These are phyloP conservation scores for Dactylonectria estremocensis DNA, from an alignment of 2,329 filamentous ascomycete genomes.

Conservation along the genomic window DNA sequence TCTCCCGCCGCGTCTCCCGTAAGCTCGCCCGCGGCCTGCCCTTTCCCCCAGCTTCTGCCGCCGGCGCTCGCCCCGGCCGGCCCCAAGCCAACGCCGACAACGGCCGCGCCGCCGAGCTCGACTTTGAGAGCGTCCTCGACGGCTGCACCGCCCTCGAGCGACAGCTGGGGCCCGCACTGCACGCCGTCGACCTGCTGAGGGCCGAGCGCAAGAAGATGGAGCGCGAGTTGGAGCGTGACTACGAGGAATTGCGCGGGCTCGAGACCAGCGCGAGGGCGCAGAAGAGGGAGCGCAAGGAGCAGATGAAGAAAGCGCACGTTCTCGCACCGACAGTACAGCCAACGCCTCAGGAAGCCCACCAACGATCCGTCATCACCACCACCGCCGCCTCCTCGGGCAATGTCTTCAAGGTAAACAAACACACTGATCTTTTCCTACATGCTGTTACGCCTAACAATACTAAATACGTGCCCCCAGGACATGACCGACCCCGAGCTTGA, in stretches of 20 bases:
- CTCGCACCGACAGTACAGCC: constrained; percentile 59
- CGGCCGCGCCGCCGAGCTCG: constrained; percentile 71
- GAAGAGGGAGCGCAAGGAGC: constrained; percentile 65
- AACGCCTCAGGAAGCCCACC: constrained; percentile 19
- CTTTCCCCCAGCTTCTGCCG: constrained; percentile 71
- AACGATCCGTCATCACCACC: constrained; percentile 33
- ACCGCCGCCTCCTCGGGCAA: constrained; percentile 23
- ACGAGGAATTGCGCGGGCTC: constrained; percentile 64
- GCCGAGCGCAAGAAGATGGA: constrained; percentile 72
- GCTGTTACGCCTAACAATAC: neutral
- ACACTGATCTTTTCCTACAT: neutral
- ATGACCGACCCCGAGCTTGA: constrained; percentile 61
- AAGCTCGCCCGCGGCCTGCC: constrained; percentile 74
- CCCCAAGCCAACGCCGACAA: constrained; percentile 51
- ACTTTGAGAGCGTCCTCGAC: constrained; percentile 76
- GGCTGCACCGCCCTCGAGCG: constrained; percentile 70
- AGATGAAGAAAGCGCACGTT: constrained; percentile 64
- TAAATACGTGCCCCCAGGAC: constrained; percentile 47
- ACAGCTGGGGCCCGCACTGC: constrained; percentile 73
- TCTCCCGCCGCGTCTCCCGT: constrained; percentile 69
- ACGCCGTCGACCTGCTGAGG: constrained; percentile 73
- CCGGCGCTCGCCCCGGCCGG: constrained; percentile 39
- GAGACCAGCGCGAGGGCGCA: constrained; percentile 72
- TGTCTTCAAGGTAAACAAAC: constrained; percentile 47
- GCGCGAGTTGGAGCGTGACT: constrained; percentile 69